Conservation (phyloP, 2,329 filamentous ascomycete species). For the Colletotrichum sp. region DNA sequence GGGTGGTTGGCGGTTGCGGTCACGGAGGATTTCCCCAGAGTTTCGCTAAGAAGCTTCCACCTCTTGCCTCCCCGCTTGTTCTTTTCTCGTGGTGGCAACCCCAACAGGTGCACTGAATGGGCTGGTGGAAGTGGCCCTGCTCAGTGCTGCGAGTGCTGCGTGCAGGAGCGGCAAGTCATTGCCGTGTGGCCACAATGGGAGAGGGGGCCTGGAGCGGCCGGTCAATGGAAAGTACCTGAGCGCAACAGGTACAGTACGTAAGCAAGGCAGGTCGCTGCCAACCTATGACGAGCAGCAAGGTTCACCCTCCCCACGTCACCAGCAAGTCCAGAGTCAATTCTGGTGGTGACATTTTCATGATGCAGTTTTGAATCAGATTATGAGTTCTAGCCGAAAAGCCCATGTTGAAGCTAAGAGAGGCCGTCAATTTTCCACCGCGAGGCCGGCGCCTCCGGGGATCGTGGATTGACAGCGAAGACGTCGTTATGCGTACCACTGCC, state of each 20-base stretch:
- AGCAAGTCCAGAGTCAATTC: not conserved
- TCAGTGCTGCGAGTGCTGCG: not conserved
- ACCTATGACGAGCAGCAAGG: not conserved
- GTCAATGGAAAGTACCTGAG: not conserved
- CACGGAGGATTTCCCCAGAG: conserved; percentile 16
- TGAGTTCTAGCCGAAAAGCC: not conserved
- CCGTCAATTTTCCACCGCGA: too few relatives aligned
- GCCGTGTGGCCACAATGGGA: not conserved
- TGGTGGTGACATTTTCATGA: conserved; percentile 1
- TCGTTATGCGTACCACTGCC: not conserved
- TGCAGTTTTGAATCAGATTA: not conserved
- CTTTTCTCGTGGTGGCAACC: not conserved
- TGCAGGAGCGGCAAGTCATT: not conserved
- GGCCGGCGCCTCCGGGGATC: not conserved
- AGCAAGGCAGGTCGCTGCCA: not conserved
- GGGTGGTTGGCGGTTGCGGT: conserved; percentile 2
- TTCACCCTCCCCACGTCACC: conserved; percentile 1
- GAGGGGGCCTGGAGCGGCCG: not conserved
- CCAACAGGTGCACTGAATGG: not conserved
- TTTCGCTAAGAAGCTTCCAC: conserved; percentile 9
- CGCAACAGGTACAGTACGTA: not conserved
- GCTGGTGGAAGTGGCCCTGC: not conserved
- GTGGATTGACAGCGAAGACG: not conserved
- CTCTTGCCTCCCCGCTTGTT: conserved; percentile 1
- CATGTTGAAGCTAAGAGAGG: not conserved